Evolutionary conservation across 129 eudicot species (phyloP).

Genomic region (Scalesia atractyloides): DNA sequence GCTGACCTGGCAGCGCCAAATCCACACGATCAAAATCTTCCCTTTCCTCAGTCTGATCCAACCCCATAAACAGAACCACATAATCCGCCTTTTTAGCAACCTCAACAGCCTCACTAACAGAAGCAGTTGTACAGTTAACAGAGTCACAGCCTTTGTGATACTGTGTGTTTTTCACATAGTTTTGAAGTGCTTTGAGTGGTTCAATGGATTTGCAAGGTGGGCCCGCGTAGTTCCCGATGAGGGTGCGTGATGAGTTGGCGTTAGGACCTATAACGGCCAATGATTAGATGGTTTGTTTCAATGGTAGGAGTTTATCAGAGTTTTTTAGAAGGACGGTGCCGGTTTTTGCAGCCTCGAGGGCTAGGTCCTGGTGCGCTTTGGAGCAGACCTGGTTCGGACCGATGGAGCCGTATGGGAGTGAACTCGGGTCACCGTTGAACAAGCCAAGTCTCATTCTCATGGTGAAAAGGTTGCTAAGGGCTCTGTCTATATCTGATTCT

Average conservation of each 20-base stretch:
- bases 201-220: conserved; percentile 72
- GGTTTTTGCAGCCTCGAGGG: conserved; percentile 85
- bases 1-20: conserved; percentile 77
- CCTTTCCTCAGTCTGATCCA: conserved; percentile 80
- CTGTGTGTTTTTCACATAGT: conserved; percentile 38
- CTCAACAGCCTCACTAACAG: conserved; percentile 46
- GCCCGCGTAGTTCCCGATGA: conserved; percentile 86
- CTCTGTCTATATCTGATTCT: conserved; percentile 71
- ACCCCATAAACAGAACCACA: conserved; percentile 88
- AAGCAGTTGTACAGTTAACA: conserved; percentile 60
- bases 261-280: conserved; percentile 89
- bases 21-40: conserved; percentile 74
- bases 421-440: conserved; percentile 66
- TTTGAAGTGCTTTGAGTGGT: conserved; percentile 56
- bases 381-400: conserved; percentile 72
- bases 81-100: conserved; percentile 62
- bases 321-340: conserved; percentile 91
- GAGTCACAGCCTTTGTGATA: conserved; percentile 61
- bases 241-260: conserved; percentile 58
- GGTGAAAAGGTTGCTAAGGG: conserved; percentile 77
- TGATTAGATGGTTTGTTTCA: conserved; percentile 54
- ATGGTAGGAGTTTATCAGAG: conserved; percentile 69
- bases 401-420: conserved; percentile 52
- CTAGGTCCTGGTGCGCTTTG: conserved; percentile 64
- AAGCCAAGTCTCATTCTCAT: conserved; percentile 86